Base-by-base conservation (phyloP, 2,329 filamentous ascomycete species). In the Paraconiothyrium brasiliense region DNA sequence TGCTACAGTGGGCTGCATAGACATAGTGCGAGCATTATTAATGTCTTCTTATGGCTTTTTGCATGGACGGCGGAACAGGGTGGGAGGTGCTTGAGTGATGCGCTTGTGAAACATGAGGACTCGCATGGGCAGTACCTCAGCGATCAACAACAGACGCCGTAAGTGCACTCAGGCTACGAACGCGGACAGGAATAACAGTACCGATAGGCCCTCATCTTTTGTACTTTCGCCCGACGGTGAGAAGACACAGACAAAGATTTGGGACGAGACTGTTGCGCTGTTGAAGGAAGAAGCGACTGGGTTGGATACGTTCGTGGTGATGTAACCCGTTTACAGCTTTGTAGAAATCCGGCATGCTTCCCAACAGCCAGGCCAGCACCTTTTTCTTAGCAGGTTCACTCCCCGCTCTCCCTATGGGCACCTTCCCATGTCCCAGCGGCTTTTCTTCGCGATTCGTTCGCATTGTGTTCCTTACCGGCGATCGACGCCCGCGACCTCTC, bases 171-270 rank as follows among this genome's bases (percentile, higher is more conserved):
- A 16, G 0, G 13, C 2, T 37, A 6, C 8, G 3, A 55, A n/a
- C n/a, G 22, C 39, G 34, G 11, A 9, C 0, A 8, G 11, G 11
- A 20, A 54, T 63, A 55, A 58, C 24, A 16, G 1, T 24, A 35
- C 11, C 13, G 20, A 10, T 32, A 66, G 65, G 30, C 58, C 61
- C 11, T 66, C 44, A 48, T 61, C 44, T 47, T 67, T 72, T 46
- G 65, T 73, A n/a, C 49, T 59, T 8, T 71, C 66, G 27, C 30
- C 59, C 4, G 71, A 80, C 62, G 80, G 79, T 0, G 74, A 73
- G 34, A 63, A 71, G 44, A 73, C 80, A 20, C 77, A 78, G 59
- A 71, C 71, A 14, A 77, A 75, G 57, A 72, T 81, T 3, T 83
- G 80, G 81, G 66, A 64, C 14, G 81, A 83, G 60, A 78, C 82